Conservation (phyloP, 495 filamentous ascomycete species). For the Cudoniella acicularis region DNA sequence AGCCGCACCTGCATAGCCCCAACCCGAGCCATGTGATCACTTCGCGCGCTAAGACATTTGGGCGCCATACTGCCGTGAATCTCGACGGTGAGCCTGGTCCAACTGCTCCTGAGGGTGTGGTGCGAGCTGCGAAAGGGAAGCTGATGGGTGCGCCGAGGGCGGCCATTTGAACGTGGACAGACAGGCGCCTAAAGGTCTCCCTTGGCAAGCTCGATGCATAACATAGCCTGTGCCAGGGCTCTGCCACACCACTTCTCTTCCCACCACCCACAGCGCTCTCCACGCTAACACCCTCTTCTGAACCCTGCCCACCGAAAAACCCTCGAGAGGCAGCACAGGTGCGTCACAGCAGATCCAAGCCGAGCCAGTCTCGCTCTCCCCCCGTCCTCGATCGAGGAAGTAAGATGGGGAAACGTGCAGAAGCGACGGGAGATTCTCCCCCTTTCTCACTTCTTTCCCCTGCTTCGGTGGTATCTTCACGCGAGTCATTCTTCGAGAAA, state of each 20-base stretch:
- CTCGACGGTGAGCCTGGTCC: neutral
- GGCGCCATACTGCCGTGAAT: neutral
- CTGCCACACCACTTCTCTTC: neutral
- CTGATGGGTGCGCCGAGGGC: neutral
- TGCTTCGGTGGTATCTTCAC: neutral
- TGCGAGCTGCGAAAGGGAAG: neutral
- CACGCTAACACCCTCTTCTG: neutral
- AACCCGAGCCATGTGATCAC: neutral
- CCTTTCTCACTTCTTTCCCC: neutral
- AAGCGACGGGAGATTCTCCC: neutral
- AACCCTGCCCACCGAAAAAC: neutral
- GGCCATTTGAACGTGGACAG: neutral
- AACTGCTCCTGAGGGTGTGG: neutral
- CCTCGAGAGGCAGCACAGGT: neutral
- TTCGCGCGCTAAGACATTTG: neutral
- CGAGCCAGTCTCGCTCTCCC: neutral
- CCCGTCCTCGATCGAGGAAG: neutral
- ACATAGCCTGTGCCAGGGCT: slow-evolving; percentile 1
- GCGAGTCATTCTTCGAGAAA: neutral
- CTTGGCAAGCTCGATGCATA: neutral
- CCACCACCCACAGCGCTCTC: no score
- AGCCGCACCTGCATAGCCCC: neutral
- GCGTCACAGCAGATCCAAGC: neutral
- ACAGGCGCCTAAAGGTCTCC: neutral
- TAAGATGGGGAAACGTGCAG: neutral